phyloP scores from a whole-genome alignment of 1,139 yeast genomes.

The Candida frijolesensis region DNA sequence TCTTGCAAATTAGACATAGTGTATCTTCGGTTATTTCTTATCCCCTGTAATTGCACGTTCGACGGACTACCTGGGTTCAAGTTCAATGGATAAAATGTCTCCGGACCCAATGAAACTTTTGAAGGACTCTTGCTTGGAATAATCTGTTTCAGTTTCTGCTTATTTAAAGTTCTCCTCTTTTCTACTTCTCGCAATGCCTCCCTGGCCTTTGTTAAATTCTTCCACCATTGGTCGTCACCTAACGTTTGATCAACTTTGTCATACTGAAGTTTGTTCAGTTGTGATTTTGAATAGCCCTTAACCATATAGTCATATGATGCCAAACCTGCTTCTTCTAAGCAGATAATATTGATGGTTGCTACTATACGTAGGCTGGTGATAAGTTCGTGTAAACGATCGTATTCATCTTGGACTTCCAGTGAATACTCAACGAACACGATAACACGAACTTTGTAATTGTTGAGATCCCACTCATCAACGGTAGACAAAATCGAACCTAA shows the following conservation, averaged over 20 bases:
- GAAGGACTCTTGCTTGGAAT: conserved; percentile 9
- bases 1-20: conserved; percentile 64
- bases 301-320: conserved; percentile 74
- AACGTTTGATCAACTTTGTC: conserved; percentile 35
- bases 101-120: conserved; percentile 12
- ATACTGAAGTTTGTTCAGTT: conserved; percentile 28
- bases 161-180: conserved; percentile 21
- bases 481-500: conserved; percentile 90
- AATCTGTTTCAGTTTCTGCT: conserved; percentile 15
- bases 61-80: conserved; percentile 22
- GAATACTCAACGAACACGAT: conserved; percentile 84
- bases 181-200: conserved; percentile 43
- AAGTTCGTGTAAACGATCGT: too few relatives aligned
- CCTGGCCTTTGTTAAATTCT: conserved; percentile 59
- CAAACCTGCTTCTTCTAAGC: conserved; percentile 63
- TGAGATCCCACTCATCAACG: conserved; percentile 87
- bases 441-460: conserved; percentile 67
- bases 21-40: conserved; percentile 39
- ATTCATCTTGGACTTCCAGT: conserved; percentile 73
- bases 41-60: conserved; percentile 20
- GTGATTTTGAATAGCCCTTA: conserved; percentile 53
- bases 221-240: conserved; percentile 62
- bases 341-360: too few relatives aligned
- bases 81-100: conserved; percentile 28
- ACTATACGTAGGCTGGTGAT: too few relatives aligned